A percentile compares a stretch with the other conserved stretches of the same genome.
Evolutionary conservation across 164 flowering plant species (phyloP).

Genomic region (Sextonia rubra): DNA sequence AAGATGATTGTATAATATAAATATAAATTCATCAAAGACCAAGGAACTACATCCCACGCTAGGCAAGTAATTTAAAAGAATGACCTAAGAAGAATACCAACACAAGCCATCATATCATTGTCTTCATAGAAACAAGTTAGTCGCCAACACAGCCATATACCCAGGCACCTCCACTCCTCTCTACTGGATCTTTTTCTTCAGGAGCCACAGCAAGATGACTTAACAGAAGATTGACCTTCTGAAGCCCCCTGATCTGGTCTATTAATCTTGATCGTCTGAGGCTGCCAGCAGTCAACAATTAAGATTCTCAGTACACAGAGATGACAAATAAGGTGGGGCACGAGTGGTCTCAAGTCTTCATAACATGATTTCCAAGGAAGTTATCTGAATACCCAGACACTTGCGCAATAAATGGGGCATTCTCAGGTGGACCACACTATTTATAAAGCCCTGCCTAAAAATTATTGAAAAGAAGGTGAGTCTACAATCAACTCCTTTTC

Average conservation of each 20-base stretch:
- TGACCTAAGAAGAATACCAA: constrained; percentile 3
- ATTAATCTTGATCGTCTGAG: constrained; percentile 65
- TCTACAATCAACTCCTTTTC: too few relatives aligned
- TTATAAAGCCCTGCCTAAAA: too few relatives aligned
- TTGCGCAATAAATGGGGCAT: too few relatives aligned
- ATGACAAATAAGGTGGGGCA: neutral
- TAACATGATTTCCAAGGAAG: too few relatives aligned
- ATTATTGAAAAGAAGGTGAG: too few relatives aligned
- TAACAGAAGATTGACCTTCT: constrained; percentile 50
- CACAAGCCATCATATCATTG: constrained; percentile 3
- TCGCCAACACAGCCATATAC: constrained; percentile 1
- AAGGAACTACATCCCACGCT: constrained; percentile 12
- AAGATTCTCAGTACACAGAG: neutral
- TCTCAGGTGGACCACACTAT: too few relatives aligned
- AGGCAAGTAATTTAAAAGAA: constrained; percentile 13
- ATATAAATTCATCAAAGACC: constrained; percentile 7
- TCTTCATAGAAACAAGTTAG: constrained; percentile 5
- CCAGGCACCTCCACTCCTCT: neutral
- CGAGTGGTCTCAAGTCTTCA: too few relatives aligned
- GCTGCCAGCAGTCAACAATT: constrained; percentile 41
- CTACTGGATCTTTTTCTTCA: constrained; percentile 7
- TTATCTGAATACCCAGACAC: too few relatives aligned
- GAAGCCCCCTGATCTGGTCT: constrained; percentile 55
- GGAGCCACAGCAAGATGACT: constrained; percentile 76
- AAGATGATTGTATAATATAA: too few relatives aligned